Percentiles rank a stretch among this genome's conserved stretches.
Conservation (phyloP, 176 grass and related monocot genomes). For the Coix lacrymajobi region DNA sequence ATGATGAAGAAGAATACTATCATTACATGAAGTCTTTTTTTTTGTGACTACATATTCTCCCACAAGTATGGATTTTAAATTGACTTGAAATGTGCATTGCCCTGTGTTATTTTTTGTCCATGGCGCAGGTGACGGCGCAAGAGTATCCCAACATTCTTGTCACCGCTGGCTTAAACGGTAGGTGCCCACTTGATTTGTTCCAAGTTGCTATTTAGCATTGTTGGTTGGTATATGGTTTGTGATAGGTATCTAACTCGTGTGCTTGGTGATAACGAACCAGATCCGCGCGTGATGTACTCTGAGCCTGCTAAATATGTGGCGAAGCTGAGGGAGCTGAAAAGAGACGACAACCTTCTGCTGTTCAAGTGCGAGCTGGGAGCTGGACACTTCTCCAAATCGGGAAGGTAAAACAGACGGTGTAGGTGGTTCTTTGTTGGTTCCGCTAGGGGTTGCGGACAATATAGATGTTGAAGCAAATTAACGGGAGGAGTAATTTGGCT, state of each 20-base stretch:
- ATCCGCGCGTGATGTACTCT: constrained; percentile 77
- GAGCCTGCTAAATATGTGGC: constrained; percentile 83
- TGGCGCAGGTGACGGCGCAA: constrained; percentile 61
- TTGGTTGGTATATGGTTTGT: not conserved
- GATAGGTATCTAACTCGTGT: not conserved
- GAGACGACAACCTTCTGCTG: constrained; percentile 55
- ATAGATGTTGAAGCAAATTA: not conserved
- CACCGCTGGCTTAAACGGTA: constrained; percentile 91
- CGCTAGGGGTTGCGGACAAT: not conserved
- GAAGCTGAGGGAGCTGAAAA: constrained; percentile 78
- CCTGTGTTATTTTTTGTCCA: not conserved
- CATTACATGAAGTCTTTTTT: not conserved
- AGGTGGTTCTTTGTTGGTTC: not conserved
- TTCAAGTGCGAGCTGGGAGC: constrained; percentile 86
- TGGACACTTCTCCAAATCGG: constrained; percentile 81
- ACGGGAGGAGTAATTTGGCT: not conserved
- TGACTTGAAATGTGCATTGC: not conserved
- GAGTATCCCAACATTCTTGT: constrained; percentile 80
- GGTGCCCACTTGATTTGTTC: not conserved
- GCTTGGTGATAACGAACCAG: not conserved
- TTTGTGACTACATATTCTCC: too few species aligned
- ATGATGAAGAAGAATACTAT: not conserved
- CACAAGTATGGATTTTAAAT: not conserved
- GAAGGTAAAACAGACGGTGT: constrained; percentile 39
- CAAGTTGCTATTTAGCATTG: not conserved